Evolutionary conservation across 148 eudicot genomes (phyloP).

Genomic region (Cornus controversa): DNA sequence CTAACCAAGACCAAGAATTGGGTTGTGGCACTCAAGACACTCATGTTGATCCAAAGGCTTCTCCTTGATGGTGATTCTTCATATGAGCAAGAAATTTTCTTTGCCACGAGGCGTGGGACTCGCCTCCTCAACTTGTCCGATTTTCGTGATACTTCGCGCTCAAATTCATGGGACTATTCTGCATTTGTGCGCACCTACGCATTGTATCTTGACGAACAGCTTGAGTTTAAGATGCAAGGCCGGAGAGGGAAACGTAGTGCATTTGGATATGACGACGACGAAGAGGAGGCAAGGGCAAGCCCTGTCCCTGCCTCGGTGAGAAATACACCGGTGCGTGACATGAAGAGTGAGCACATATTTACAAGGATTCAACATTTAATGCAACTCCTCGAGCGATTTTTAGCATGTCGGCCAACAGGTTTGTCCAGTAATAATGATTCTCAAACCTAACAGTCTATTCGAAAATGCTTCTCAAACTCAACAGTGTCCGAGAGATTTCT

Average conservation of each 20-base stretch:
- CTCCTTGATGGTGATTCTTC: constrained; percentile 71
- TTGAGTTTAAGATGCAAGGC: constrained; percentile 68
- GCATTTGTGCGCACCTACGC: constrained; percentile 78
- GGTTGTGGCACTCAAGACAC: constrained; percentile 84
- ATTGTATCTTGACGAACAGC: constrained; percentile 64
- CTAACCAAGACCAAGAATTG: constrained; percentile 78
- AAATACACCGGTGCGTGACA: constrained; percentile 36
- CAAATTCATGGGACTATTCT: constrained; percentile 73
- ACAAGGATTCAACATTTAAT: constrained; percentile 51
- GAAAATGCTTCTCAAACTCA: too few relatives aligned
- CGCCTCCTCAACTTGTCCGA: constrained; percentile 80
- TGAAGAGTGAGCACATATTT: constrained; percentile 40
- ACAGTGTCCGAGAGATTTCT: too few relatives aligned
- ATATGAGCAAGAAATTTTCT: constrained; percentile 75
- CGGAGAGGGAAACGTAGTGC: constrained; percentile 28
- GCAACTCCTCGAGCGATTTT: constrained; percentile 73
- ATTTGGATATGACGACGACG: constrained; percentile 26
- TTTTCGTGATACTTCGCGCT: constrained; percentile 56
- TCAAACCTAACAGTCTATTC: too few relatives aligned
- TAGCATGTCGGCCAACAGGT: constrained; percentile 92
- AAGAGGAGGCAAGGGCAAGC: constrained; percentile 7
- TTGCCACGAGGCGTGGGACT: constrained; percentile 81
- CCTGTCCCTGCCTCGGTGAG: constrained; percentile 7
- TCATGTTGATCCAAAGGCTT: constrained; percentile 67
- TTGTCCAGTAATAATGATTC: background rate